Conservation (phyloP, 441 rosid genomes). For the Daphne laureola region DNA sequence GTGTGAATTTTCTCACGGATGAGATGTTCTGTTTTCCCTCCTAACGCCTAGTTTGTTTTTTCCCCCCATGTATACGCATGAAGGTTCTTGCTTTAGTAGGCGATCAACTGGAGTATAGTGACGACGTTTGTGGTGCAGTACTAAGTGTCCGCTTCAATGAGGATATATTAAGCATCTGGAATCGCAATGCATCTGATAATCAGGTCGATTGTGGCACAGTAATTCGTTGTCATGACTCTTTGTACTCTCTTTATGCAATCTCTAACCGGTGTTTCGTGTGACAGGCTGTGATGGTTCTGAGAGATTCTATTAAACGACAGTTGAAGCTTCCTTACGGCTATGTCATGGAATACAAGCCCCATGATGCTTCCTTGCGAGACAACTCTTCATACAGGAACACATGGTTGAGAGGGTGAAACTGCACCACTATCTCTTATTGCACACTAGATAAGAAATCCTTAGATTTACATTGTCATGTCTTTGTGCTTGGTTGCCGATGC, state of each 20-base stretch:
- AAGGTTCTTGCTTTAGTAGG: constrained; percentile 96
- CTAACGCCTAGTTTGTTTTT: background rate
- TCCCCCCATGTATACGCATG: constrained; percentile 13
- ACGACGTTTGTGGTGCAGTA: constrained; percentile 92
- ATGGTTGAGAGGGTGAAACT: constrained; percentile 81
- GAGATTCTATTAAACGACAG: constrained; percentile 93
- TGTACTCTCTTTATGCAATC: background rate
- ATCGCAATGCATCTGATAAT: constrained; percentile 85
- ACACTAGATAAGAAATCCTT: too few relatives aligned
- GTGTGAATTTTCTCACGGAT: too few relatives aligned
- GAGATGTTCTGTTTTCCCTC: too few relatives aligned
- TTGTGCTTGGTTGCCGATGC: too few relatives aligned
- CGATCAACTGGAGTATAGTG: constrained; percentile 79
- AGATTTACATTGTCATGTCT: too few relatives aligned
- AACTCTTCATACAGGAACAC: constrained; percentile 93
- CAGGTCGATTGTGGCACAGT: constrained; percentile 40
- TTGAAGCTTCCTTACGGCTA: constrained; percentile 84
- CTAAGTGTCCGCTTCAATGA: constrained; percentile 88
- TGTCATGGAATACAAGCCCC: constrained; percentile 97
- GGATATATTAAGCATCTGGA: constrained; percentile 92
- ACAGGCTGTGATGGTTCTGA: constrained; percentile 93
- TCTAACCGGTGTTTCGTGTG: constrained; percentile 7
- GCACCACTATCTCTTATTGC: background rate
- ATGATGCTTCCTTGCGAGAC: constrained; percentile 85
- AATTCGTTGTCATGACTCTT: background rate